Percentiles rank a stretch among this genome's conserved stretches.
Evolutionary conservation across 202 grass and related monocot genomes (phyloP).

Genomic region (Schoenoplectus triqueter): DNA sequence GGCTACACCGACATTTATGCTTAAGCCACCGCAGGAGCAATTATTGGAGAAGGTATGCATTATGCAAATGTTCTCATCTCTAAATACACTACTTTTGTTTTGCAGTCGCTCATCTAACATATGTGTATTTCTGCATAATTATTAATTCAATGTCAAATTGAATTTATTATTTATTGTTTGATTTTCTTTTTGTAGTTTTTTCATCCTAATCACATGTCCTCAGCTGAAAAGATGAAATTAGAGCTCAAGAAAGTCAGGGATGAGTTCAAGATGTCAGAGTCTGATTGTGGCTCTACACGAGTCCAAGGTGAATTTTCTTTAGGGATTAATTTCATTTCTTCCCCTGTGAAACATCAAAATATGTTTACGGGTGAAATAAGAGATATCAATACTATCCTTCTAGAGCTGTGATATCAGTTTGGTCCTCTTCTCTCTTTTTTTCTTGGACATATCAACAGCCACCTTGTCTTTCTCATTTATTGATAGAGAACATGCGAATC

Average conservation of each 20-base stretch:
- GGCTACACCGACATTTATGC: constrained; percentile 42
- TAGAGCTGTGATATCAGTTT: background rate
- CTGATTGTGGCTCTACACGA: constrained; percentile 85
- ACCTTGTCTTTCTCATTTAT: background rate
- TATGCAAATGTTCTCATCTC: too few relatives aligned
- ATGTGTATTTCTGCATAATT: too few relatives aligned
- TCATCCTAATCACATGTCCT: constrained; percentile 92
- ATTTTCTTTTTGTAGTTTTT: constrained; percentile 71
- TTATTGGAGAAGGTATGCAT: constrained; percentile 82
- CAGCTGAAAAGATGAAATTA: constrained; percentile 92
- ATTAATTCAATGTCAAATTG: background rate
- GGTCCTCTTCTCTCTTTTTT: background rate
- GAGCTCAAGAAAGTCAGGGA: constrained; percentile 82
- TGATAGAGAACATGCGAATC: background rate
- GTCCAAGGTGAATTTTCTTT: constrained; percentile 66
- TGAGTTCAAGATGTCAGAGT: constrained; percentile 98
- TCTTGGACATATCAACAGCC: background rate
- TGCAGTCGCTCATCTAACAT: too few relatives aligned
- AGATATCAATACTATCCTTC: background rate
- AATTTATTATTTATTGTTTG: too few relatives aligned
- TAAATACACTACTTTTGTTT: too few relatives aligned
- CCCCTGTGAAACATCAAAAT: constrained; percentile 11
- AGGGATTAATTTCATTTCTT: constrained; percentile 9
- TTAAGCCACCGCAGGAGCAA: constrained; percentile 71
- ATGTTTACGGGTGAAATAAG: background rate